A percentile compares a stretch with the other conserved stretches of the same genome.
phyloP scores from a whole-genome alignment of 306 rosid species.

The Cucumis melo region DNA sequence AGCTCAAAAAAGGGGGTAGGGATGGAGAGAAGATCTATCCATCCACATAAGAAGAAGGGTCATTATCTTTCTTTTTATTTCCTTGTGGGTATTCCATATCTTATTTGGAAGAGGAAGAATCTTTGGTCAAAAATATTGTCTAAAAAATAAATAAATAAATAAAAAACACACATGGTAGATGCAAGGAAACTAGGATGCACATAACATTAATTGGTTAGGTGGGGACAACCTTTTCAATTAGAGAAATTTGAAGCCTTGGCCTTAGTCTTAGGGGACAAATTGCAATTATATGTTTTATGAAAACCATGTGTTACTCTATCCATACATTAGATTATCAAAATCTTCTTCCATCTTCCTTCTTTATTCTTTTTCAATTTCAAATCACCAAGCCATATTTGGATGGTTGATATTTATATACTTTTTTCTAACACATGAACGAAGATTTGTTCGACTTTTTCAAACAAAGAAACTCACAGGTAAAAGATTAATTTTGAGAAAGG shows the following conservation, averaged over 20 bases:
- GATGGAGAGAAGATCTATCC: neutral
- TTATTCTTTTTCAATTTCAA: neutral
- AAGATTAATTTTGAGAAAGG: too few species aligned
- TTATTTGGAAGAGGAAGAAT: neutral
- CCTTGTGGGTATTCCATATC: neutral
- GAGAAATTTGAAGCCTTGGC: neutral
- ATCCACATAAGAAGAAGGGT: neutral
- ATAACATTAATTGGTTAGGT: neutral
- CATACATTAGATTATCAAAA: neutral
- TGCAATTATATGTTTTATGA: neutral
- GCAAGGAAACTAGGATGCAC: conserved; percentile 4
- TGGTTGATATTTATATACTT: too few species aligned
- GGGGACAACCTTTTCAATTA: neutral
- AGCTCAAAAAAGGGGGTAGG: neutral
- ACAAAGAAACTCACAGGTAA: too few species aligned
- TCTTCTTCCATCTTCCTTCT: neutral
- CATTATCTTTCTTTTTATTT: neutral
- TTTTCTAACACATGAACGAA: too few species aligned
- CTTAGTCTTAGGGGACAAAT: neutral
- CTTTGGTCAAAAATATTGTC: conserved; percentile 3
- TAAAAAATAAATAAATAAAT: too few species aligned
- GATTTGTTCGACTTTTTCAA: too few species aligned
- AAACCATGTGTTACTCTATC: neutral
- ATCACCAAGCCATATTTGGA: neutral
- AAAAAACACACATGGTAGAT: neutral